Evolutionary conservation across 192 early-diverging fungal genomes (phyloP).

Genomic region (Funneliformis geosporum): DNA sequence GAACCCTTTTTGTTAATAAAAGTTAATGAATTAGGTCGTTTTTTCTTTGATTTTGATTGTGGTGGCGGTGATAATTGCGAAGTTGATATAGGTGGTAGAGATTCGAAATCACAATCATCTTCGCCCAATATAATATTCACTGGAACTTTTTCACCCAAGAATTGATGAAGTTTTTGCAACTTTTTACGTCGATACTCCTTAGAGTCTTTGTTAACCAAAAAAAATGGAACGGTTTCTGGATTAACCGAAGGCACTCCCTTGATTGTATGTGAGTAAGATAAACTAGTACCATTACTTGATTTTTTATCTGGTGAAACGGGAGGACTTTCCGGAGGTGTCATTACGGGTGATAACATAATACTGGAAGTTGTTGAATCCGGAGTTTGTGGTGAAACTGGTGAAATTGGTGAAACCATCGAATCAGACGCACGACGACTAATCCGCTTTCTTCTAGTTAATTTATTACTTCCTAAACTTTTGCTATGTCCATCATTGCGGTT

Average conservation of each 20-base stretch:
- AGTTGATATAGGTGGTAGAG: not conserved
- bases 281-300: not conserved
- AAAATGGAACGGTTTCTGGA: not conserved
- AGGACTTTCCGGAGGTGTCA: constrained; percentile 1
- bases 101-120: not conserved
- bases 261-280: not conserved
- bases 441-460: not conserved
- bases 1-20: constrained; percentile 11
- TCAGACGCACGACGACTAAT: constrained; percentile 28
- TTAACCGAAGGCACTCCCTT: not conserved
- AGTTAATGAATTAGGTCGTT: not conserved
- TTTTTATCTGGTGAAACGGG: not conserved
- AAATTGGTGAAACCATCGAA: constrained; percentile 16
- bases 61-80: not conserved
- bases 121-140: constrained; percentile 29
- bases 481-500: not conserved
- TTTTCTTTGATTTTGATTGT: not conserved
- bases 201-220: constrained; percentile 17
- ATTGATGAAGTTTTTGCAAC: constrained; percentile 49
- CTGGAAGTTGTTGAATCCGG: too few species aligned
- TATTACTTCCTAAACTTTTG: not conserved
- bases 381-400: not conserved
- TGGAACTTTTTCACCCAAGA: constrained; percentile 46
- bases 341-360: not conserved
- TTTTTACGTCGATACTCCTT: constrained; percentile 35